These are phyloP conservation scores for Takashimella tepidaria DNA, from an alignment of 1,284 basidiomycete genomes.

Conservation along the genomic window DNA sequence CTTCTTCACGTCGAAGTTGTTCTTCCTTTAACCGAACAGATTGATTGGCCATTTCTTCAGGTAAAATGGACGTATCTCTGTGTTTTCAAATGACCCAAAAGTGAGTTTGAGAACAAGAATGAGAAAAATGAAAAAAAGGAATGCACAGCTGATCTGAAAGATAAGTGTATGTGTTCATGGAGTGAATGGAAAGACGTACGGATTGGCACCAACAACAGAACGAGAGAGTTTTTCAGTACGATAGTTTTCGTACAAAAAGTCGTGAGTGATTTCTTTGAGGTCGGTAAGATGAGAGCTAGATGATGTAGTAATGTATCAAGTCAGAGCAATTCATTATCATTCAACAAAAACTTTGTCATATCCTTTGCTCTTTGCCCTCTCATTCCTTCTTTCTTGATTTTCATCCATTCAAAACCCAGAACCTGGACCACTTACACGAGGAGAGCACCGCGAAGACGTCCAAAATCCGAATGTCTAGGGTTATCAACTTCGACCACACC, in stretches of 20 bases:
- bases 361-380: no score
- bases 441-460: constrained; percentile 80
- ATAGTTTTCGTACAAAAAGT: constrained; percentile 64
- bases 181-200: constrained; percentile 52
- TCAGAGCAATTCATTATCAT: not conserved
- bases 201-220: constrained; percentile 77
- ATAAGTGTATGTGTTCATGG: constrained; percentile 6
- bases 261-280: constrained; percentile 87
- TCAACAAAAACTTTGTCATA: no score
- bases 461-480: constrained; percentile 96
- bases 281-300: constrained; percentile 87
- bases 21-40: constrained; percentile 97
- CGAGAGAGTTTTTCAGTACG: constrained; percentile 97
- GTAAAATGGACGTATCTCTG: constrained; percentile 80
- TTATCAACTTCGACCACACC: constrained; percentile 98
- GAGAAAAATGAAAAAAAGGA: not conserved
- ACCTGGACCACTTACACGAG: constrained; percentile 80
- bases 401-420: constrained; percentile 1
- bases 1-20: constrained; percentile 94
- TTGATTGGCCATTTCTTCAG: constrained; percentile 94
- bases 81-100: not conserved
- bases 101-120: not conserved
- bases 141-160: not conserved
- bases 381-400: not conserved
- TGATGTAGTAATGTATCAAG: constrained; percentile 8